phyloP scores from a whole-genome alignment of 345 rosid genomes.

The Mallotus nudiflorus region DNA sequence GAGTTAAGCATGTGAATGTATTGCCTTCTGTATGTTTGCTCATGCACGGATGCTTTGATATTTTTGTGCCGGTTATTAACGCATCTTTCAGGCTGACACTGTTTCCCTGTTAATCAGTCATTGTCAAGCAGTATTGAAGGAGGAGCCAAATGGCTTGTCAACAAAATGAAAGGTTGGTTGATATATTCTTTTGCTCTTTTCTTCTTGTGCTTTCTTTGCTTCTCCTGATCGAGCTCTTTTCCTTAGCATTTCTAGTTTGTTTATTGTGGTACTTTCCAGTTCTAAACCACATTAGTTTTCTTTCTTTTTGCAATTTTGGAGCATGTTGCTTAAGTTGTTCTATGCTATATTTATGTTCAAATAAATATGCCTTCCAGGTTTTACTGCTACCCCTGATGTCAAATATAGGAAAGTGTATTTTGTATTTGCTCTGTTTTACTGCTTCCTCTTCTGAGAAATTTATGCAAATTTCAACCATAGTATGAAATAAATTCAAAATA shows the following conservation, averaged over 20 bases:
- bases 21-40: background rate
- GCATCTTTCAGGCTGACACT: background rate
- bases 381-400: background rate
- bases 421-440: background rate
- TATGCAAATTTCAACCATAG: background rate
- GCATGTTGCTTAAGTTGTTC: slow-evolving; percentile 1
- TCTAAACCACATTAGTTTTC: background rate
- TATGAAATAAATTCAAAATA: background rate
- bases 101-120: slow-evolving; percentile 45
- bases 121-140: slow-evolving; percentile 79
- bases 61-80: background rate
- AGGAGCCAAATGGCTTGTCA: slow-evolving; percentile 92
- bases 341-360: background rate
- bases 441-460: background rate
- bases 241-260: background rate
- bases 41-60: background rate
- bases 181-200: background rate
- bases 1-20: background rate
- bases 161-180: slow-evolving; percentile 79
- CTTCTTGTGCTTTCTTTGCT: slow-evolving; percentile 4
- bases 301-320: background rate
- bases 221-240: background rate
- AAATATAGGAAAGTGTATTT: background rate
- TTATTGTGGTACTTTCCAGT: background rate
- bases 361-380: background rate